Evolutionary conservation across 768 basidiomycete species (phyloP), one percentile per base, ranked within the genome.

Genomic region (Russula vinacea): DNA sequence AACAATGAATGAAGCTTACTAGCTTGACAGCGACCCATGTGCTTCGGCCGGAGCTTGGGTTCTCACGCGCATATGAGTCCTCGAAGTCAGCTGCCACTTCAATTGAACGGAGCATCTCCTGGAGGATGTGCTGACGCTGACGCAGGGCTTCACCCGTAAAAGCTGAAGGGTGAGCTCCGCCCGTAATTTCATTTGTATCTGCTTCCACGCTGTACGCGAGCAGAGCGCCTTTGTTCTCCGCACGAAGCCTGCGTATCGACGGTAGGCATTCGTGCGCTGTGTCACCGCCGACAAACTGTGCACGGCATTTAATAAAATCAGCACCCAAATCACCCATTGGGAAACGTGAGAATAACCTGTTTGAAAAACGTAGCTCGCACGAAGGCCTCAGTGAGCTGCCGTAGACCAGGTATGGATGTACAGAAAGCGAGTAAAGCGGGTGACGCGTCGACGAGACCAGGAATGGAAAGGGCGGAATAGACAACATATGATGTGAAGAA

Each of bases 21-120:
- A 95, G 77, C 74, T 96, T 96, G 26, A 96, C 74, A 0, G 94
- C 92, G 24, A 96, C 87, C 85, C 90, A 92, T 0, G 89, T 92
- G 66, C 83, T 79, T 26, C 88, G 77, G 7, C 81, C 81, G 5
- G 63, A 67, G 1, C 64, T 47, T 14, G 60, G 59, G 0, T 26
- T 56, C 22, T 22, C 59, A 54, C 42, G 51, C 29, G 67, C 60
- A 33, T 60, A 64, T 57, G 71, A 68, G 33, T 86, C 85, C 71
- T 97, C 93, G 70, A 92, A 94, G 65, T 88, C 84, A 9, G 88
- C 94, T 0, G 87, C 87, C 6, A 88, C 83, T 64, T 94, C 85
- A 49, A 96, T 85, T 62, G 85, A 87, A 54, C 78, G 80, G 40
- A 92, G 76, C 71, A 90, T 90, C 75, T 96, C 94, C 22, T 84